These are phyloP conservation scores for Pisolithus tinctorius DNA, from an alignment of 768 basidiomycete genomes.

Conservation along the genomic window DNA sequence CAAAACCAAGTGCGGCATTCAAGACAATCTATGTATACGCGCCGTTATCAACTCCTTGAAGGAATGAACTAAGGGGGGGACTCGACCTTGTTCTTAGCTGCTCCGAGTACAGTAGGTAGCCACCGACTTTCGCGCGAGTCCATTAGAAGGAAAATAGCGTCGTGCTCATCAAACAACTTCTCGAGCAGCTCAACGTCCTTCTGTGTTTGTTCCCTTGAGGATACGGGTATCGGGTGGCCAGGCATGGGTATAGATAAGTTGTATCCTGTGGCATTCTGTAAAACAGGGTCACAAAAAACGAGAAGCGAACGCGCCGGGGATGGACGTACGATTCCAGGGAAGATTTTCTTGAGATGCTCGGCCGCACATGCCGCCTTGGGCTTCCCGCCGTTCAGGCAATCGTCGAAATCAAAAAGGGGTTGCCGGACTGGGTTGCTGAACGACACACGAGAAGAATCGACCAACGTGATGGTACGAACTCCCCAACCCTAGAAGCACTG, in stretches of 20 bases:
- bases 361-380: constrained; percentile 93
- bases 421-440: constrained; percentile 98
- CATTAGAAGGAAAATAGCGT: constrained; percentile 91
- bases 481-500: constrained; percentile 77
- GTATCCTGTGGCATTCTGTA: constrained; percentile 77
- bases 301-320: background rate
- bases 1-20: constrained; percentile 93
- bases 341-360: constrained; percentile 76
- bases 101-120: constrained; percentile 87
- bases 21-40: constrained; percentile 62
- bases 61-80: background rate
- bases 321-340: constrained; percentile 79
- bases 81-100: constrained; percentile 75
- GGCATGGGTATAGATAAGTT: constrained; percentile 92
- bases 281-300: background rate
- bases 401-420: constrained; percentile 92
- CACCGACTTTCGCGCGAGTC: constrained; percentile 97
- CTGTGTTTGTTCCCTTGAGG: constrained; percentile 48
- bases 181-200: constrained; percentile 72
- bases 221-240: constrained; percentile 80
- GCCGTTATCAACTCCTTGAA: background rate
- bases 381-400: constrained; percentile 88
- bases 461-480: constrained; percentile 84
- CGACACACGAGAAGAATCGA: constrained; percentile 87
- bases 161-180: constrained; percentile 74